These are phyloP conservation scores for Rhizopogon roseolus DNA, from an alignment of 768 basidiomycete genomes.

Conservation along the genomic window DNA sequence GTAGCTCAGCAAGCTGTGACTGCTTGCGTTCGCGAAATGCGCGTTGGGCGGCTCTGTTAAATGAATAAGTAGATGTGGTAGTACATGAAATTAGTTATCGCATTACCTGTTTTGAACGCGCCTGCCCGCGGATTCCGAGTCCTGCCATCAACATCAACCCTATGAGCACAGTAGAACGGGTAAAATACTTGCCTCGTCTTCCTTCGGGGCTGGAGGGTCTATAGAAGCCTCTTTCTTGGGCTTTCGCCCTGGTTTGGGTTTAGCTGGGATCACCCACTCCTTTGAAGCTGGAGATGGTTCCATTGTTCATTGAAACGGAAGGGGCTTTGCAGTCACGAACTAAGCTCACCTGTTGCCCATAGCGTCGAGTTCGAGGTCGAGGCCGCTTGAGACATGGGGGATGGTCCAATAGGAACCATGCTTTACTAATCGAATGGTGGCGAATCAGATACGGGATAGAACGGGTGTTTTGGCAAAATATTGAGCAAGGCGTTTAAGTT, in stretches of 20 bases:
- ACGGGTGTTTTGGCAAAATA: background rate
- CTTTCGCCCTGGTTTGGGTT: conserved; percentile 84
- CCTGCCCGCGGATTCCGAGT: conserved; percentile 55
- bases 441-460: conserved; percentile 6
- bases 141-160: conserved; percentile 9
- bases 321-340: background rate
- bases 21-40: conserved; percentile 90
- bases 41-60: conserved; percentile 75
- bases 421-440: conserved; percentile 11
- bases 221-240: conserved; percentile 62
- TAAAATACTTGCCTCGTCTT: conserved; percentile 43
- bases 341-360: conserved; percentile 67
- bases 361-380: conserved; percentile 51
- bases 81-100: background rate
- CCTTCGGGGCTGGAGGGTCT: conserved; percentile 27
- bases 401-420: conserved; percentile 25
- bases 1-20: conserved; percentile 81
- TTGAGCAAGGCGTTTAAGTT: background rate
- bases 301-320: conserved; percentile 1
- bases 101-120: conserved; percentile 73
- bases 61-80: background rate
- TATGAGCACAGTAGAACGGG: background rate
- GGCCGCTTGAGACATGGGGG: conserved; percentile 22
- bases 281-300: conserved; percentile 58
- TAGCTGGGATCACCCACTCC: conserved; percentile 85